Percentiles rank a stretch among this genome's conserved stretches.
phyloP scores from a whole-genome alignment of 2,329 filamentous ascomycete genomes.

The Cylindrodendrum hubeiense region DNA sequence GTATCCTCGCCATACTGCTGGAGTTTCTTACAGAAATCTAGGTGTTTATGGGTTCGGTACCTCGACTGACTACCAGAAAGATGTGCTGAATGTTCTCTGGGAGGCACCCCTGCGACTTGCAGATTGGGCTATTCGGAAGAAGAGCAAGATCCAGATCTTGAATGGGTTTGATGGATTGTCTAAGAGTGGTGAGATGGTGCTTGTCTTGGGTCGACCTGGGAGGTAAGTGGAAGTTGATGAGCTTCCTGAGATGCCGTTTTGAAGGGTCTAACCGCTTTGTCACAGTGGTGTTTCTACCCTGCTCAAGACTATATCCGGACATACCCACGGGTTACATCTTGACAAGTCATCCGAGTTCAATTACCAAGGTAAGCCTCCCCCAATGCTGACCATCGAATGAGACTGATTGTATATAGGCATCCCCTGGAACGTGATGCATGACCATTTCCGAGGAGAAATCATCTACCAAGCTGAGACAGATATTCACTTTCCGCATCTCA shows the following conservation, averaged over 20 bases:
- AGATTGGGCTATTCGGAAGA: slow-evolving; percentile 11
- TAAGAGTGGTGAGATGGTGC: slow-evolving; percentile 31
- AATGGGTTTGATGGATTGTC: slow-evolving; percentile 29
- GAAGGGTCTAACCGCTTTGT: not conserved
- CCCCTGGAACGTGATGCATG: slow-evolving; percentile 29
- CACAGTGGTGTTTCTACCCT: slow-evolving; percentile 31
- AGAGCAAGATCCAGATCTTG: slow-evolving; percentile 29
- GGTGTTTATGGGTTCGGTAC: slow-evolving; percentile 27
- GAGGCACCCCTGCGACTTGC: slow-evolving; percentile 14
- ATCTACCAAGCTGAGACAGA: slow-evolving; percentile 32
- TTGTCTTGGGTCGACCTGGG: slow-evolving; percentile 32
- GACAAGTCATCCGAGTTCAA: slow-evolving; percentile 29
- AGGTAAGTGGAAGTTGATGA: slow-evolving; percentile 17
- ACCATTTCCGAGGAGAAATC: slow-evolving; percentile 28
- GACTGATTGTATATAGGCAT: slow-evolving; percentile 6
- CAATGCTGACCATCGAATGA: not conserved
- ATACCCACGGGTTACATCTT: slow-evolving; percentile 27
- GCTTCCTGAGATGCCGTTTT: not conserved
- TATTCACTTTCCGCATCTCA: slow-evolving; percentile 31
- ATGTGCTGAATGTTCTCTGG: slow-evolving; percentile 28
- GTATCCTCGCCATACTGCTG: slow-evolving; percentile 30
- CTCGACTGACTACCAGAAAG: slow-evolving; percentile 28
- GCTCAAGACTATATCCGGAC: slow-evolving; percentile 31
- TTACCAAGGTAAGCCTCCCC: slow-evolving; percentile 21
- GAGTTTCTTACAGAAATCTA: slow-evolving; percentile 28